Evolutionary conservation across 2,329 filamentous ascomycete species (phyloP).

Genomic region (Diaporthe citrichinensis): DNA sequence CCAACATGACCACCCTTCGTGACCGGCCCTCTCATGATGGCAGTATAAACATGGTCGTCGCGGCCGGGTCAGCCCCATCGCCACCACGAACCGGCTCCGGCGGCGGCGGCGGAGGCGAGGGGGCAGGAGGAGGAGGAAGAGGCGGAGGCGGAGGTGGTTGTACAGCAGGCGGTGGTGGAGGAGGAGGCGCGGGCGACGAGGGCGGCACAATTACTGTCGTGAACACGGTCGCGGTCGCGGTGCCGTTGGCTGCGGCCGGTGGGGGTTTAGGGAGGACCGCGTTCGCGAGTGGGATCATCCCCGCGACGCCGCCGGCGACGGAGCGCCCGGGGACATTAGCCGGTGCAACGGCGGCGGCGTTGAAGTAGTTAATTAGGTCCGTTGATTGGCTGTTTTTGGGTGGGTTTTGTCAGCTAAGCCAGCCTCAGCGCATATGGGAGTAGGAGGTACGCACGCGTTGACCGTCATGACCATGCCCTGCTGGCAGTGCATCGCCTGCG

Average conservation of each 20-base stretch:
- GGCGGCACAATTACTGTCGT: conserved; percentile 34
- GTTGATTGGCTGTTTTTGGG: background rate
- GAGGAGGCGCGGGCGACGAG: background rate
- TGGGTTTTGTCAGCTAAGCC: background rate
- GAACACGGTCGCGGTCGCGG: conserved; percentile 34
- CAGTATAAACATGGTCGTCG: conserved; percentile 12
- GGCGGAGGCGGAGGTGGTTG: background rate
- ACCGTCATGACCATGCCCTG: conserved; percentile 65
- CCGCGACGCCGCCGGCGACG: conserved; percentile 33
- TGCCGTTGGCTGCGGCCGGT: background rate
- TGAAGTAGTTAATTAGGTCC: conserved; percentile 32
- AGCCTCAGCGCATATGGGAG: background rate
- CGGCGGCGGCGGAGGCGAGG: background rate
- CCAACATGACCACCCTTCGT: background rate
- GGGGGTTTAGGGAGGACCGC: conserved; percentile 23
- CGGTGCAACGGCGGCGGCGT: background rate
- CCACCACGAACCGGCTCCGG: background rate
- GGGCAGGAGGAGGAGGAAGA: background rate
- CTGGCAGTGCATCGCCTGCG: conserved; percentile 63
- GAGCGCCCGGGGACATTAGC: conserved; percentile 21
- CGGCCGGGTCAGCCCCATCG: background rate
- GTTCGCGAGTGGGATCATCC: conserved; percentile 31
- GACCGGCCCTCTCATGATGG: background rate
- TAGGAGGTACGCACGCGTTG: conserved; percentile 49
- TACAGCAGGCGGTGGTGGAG: background rate